A percentile compares a stretch with the other conserved stretches of the same genome.
phyloP scores from a whole-genome alignment of 352 stramenopile species.

The Blastocystis sp. region DNA sequence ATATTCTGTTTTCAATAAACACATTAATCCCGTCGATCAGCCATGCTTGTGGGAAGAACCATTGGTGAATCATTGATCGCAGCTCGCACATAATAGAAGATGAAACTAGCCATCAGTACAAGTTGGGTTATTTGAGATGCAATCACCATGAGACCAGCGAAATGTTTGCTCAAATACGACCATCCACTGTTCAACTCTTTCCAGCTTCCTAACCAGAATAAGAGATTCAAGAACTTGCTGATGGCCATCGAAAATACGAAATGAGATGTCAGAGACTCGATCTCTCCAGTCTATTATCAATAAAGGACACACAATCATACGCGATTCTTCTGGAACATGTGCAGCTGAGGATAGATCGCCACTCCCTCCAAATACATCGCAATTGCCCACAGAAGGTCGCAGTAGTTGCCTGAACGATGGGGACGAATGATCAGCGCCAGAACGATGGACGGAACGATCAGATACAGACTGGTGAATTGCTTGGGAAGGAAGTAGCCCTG shows the following conservation, averaged over 20 bases:
- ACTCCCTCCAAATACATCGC: conserved; percentile 78
- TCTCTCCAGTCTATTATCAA: conserved; percentile 73
- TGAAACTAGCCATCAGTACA: conserved; percentile 95
- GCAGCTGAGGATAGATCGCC: conserved; percentile 77
- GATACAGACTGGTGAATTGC: conserved; percentile 77
- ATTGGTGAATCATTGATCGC: conserved; percentile 29
- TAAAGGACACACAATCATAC: not conserved
- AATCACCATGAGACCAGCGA: conserved; percentile 30
- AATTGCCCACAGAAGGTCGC: conserved; percentile 76
- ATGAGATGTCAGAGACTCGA: conserved; percentile 70
- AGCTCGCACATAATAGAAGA: conserved; percentile 65
- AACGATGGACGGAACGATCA: conserved; percentile 76
- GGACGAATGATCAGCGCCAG: conserved; percentile 34
- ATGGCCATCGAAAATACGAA: conserved; percentile 94
- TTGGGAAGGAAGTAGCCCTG: conserved; percentile 65
- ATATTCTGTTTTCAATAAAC: conserved; percentile 33
- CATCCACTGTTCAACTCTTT: conserved; percentile 83
- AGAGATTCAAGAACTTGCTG: conserved; percentile 86
- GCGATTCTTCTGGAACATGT: conserved; percentile 79
- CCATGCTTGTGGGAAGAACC: conserved; percentile 36
- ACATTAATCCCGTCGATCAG: conserved; percentile 19
- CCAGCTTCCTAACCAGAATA: conserved; percentile 97
- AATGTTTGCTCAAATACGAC: conserved; percentile 31
- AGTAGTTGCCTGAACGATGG: conserved; percentile 22
- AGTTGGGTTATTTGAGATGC: conserved; percentile 95